Percentiles rank a stretch among this genome's conserved stretches.
Evolutionary conservation across 371 early-diverging fungal species (phyloP).

Genomic region (Syncephalis plumigaleata): DNA sequence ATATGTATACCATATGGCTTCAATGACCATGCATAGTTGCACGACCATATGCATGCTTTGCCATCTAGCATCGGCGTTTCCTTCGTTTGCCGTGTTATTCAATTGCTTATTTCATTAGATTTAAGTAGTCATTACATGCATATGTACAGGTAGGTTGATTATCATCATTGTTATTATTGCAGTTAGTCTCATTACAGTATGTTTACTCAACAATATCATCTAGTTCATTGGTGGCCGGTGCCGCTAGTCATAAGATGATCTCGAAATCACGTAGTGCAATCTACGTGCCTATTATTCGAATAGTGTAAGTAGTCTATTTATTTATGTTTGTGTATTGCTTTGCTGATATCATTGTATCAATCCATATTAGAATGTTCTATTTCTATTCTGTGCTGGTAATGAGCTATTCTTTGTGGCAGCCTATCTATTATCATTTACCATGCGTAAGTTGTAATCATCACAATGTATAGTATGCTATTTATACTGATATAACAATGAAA

Average conservation of each 20-base stretch:
- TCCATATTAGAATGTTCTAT: conserved; percentile 62
- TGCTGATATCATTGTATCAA: too few species aligned
- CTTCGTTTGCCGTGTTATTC: conserved; percentile 52
- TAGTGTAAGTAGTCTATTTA: conserved; percentile 25
- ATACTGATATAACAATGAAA: not conserved
- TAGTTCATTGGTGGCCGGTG: conserved; percentile 72
- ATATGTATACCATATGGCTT: too few species aligned
- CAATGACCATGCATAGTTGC: too few species aligned
- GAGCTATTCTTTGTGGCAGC: conserved; percentile 75
- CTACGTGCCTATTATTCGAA: conserved; percentile 81
- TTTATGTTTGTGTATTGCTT: not conserved
- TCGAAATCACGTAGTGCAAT: conserved; percentile 44
- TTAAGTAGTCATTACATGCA: conserved; percentile 95
- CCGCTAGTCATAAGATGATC: conserved; percentile 75
- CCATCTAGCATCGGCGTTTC: conserved; percentile 54
- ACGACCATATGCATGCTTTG: conserved; percentile 85
- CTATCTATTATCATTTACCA: conserved; percentile 42
- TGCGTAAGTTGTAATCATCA: not conserved
- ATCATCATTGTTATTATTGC: not conserved
- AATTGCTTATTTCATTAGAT: conserved; percentile 79
- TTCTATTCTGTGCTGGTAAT: conserved; percentile 79
- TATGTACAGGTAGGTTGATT: conserved; percentile 64
- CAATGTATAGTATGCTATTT: not conserved
- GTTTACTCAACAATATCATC: not conserved
- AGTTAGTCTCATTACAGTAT: not conserved